These are phyloP conservation scores for Metschnikowia picachoensis DNA, from an alignment of 805 yeast species.

Conservation along the genomic window DNA sequence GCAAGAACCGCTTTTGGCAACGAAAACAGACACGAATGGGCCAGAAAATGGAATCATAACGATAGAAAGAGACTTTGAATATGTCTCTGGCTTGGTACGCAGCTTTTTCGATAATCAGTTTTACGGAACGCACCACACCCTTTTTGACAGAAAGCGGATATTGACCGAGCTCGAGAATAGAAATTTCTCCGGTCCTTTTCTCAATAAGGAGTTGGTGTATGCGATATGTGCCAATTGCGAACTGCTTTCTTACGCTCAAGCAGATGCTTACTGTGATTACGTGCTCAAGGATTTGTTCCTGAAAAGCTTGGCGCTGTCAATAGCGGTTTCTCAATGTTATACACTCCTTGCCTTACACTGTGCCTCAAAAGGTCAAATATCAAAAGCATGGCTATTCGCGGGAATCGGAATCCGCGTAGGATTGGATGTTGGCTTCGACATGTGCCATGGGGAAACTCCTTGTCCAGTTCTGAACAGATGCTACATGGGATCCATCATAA, in stretches of 20 bases:
- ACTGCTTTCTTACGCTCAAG: conserved; percentile 10
- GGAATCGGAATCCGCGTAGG: conserved; percentile 17
- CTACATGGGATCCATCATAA: conserved; percentile 13
- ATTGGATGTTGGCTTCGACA: conserved; percentile 16
- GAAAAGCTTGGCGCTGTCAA: conserved; percentile 7
- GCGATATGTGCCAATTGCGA: conserved; percentile 16
- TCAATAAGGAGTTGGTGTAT: conserved; percentile 12
- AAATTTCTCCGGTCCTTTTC: conserved; percentile 10
- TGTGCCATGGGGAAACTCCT: conserved; percentile 4
- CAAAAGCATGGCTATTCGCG: conserved; percentile 16
- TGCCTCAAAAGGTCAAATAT: conserved; percentile 15
- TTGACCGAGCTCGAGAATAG: conserved; percentile 11
- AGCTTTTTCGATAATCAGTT: conserved; percentile 10
- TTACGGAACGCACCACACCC: conserved; percentile 4
- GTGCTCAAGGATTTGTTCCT: conserved; percentile 10
- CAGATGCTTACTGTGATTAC: conserved; percentile 14
- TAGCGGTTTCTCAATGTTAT: conserved; percentile 16
- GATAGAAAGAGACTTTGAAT: conserved; percentile 12
- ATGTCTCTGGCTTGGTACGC: conserved; percentile 12
- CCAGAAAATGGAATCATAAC: conserved; percentile 5
- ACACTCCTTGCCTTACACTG: conserved; percentile 15
- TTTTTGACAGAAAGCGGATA: conserved; percentile 11
- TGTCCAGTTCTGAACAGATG: conserved; percentile 11
- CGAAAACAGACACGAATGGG: background rate
- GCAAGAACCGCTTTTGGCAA: conserved; percentile 4